Base-by-base conservation (phyloP, 179 eudicot genomes). In the Drosera spatulata region DNA sequence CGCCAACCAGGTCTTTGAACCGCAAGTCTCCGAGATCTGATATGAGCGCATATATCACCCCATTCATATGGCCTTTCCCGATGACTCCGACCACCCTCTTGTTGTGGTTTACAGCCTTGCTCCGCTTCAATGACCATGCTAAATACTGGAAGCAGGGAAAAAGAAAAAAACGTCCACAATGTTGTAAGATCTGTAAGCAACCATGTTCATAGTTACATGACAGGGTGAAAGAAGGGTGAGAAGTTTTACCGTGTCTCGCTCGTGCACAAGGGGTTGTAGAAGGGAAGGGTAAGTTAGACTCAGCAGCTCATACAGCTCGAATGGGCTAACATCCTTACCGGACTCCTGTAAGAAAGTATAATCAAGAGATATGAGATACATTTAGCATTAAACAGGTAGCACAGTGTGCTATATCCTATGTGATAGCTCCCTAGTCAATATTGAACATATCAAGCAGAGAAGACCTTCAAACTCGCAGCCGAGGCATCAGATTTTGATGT, bases 101-200 rank as follows among this genome's bases (percentile, higher is more conserved):
- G 61, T 90, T 71, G 48, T 78, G 69, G 6, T 82, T 82, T 63
- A 91, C 98, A 7, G 98, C 98, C 77, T 91, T 86, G 83, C 98
- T 86, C 72, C 96, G 73, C 75, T 91, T 88, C 74, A 91, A 77
- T 49, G 98, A 91, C 98, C 98, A 91, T 3, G 98, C 87, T 45
- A 88, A 74, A 62, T 84, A 91, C 98, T 91, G 78, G 62, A 50
- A 50, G 11, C 53, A 50, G 33, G 33, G 1, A 22, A 22, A 22
- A 22, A 22, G 1, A 22, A 22, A 22, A 22, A 22, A 22, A 22
- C 33, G 33, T 22, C 33, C 33, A 22, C 0, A 22, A 22, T 22
- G 33, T 22, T 22, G 33, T 0, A 22, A 22, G 33, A 0, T 22
- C 33, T 22, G 33, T 22, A 0, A 22, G 33, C 33, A 22, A 22